Conservation (phyloP, 2,329 filamentous ascomycete species). For the Phaeosphaeria sp. region DNA sequence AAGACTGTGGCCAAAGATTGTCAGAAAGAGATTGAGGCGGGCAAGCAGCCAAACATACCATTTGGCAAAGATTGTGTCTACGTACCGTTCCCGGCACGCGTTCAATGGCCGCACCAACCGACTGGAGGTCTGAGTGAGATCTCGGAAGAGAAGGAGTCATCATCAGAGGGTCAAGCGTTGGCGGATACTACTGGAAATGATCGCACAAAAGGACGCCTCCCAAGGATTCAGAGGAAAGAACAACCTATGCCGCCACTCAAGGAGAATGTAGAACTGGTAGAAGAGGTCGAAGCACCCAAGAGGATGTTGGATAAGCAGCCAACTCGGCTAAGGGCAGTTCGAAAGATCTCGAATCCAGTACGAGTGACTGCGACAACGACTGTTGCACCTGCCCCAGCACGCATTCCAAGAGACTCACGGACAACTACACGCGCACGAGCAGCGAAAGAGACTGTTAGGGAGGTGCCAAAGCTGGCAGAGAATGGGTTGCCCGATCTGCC, state of each 20-base stretch:
- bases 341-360: conserved; percentile 45
- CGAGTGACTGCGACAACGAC: conserved; percentile 40
- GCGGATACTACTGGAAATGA: conserved; percentile 57
- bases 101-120: conserved; percentile 44
- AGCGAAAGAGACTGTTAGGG: conserved; percentile 29
- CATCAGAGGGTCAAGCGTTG: conserved; percentile 48
- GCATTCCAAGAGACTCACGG: conserved; percentile 36
- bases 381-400: conserved; percentile 34
- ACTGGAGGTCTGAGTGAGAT: conserved; percentile 48
- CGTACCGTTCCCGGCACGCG: conserved; percentile 51
- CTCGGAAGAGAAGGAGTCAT: conserved; percentile 49
- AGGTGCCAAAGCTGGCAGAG: conserved; percentile 28
- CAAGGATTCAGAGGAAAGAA: conserved; percentile 29
- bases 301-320: conserved; percentile 45
- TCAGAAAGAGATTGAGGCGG: conserved; percentile 56
- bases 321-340: conserved; percentile 42
- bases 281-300: conserved; percentile 32
- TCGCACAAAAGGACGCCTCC: conserved; percentile 34
- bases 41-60: conserved; percentile 56
- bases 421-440: conserved; percentile 33
- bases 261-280: conserved; percentile 45
- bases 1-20: conserved; percentile 59
- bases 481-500: conserved; percentile 32
- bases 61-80: conserved; percentile 58
- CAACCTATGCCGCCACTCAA: conserved; percentile 39